Percentiles rank a stretch among this genome's conserved stretches.
phyloP scores from a whole-genome alignment of 495 filamentous ascomycete species.

The Xanthoparmelia taractica region DNA sequence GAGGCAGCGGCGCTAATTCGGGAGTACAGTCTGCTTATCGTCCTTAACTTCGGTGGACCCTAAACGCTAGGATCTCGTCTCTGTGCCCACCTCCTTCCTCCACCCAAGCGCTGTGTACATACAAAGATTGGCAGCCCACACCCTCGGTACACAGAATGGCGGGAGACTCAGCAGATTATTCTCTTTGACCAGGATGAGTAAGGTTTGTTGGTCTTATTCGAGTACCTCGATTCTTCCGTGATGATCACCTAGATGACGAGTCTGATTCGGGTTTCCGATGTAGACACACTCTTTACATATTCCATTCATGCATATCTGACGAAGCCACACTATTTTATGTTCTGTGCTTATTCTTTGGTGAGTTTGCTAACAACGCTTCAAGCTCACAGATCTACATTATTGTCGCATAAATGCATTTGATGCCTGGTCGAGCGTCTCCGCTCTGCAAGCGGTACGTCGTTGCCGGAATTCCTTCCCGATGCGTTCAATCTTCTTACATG shows the following conservation, averaged over 20 bases:
- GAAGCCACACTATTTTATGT: not conserved
- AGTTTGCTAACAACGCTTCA: constrained; percentile 3
- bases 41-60: not conserved
- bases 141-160: not conserved
- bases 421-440: not conserved
- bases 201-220: constrained; percentile 23
- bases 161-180: not conserved
- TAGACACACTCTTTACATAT: constrained; percentile 47
- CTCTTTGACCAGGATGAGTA: not conserved
- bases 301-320: constrained; percentile 56
- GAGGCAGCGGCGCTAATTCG: not conserved
- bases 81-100: too few species aligned
- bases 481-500: constrained; percentile 29
- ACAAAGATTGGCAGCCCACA: not conserved
- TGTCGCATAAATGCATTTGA: not conserved
- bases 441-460: not conserved
- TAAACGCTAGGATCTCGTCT: not conserved
- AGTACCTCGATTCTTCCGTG: constrained; percentile 30
- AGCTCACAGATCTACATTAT: not conserved
- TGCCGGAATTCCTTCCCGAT: constrained; percentile 5
- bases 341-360: constrained; percentile 10
- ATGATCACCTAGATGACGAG: constrained; percentile 56
- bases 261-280: constrained; percentile 56
- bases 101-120: not conserved
- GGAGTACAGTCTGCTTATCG: not conserved